Percentiles rank a stretch among this genome's conserved stretches.
These are phyloP conservation scores for Baeospora myosura DNA, from an alignment of 1,284 basidiomycete genomes.

Conservation along the genomic window DNA sequence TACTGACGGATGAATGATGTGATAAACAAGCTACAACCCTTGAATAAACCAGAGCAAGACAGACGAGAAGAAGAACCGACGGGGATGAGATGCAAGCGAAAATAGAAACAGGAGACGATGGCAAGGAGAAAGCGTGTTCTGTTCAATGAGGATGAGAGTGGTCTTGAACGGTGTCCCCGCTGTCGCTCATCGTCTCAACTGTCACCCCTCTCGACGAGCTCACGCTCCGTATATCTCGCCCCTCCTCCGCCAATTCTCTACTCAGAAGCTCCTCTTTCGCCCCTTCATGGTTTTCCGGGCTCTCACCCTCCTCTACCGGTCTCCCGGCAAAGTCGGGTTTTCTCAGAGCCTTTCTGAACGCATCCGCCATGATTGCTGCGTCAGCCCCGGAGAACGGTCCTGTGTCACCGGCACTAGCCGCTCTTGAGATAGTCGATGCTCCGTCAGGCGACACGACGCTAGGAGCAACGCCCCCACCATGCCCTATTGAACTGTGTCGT, in stretches of 20 bases:
- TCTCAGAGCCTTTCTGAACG: conserved; percentile 74
- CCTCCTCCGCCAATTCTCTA: conserved; percentile 74
- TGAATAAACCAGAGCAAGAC: background rate
- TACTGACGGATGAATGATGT: too few species aligned
- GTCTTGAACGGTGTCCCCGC: conserved; percentile 46
- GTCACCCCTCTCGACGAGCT: conserved; percentile 67
- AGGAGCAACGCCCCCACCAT: conserved; percentile 20
- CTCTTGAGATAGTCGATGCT: conserved; percentile 59
- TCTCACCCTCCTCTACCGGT: conserved; percentile 63
- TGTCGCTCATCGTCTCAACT: conserved; percentile 63
- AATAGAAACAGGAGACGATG: conserved; percentile 19
- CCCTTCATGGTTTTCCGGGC: conserved; percentile 35
- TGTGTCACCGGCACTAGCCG: conserved; percentile 47
- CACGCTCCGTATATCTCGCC: conserved; percentile 74
- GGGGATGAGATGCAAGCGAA: conserved; percentile 23
- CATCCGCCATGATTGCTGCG: conserved; percentile 83
- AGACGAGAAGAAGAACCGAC: conserved; percentile 6
- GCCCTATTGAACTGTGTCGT: conserved; percentile 20
- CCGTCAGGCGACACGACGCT: conserved; percentile 53
- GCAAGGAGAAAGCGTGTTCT: conserved; percentile 14
- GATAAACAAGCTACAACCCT: background rate
- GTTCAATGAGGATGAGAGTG: conserved; percentile 24
- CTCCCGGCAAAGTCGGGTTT: conserved; percentile 73
- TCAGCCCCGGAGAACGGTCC: conserved; percentile 73
- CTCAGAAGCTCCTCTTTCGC: conserved; percentile 45